Base-by-base conservation (phyloP, 768 basidiomycete genomes). In the Brasilioporus rufonigricans region DNA sequence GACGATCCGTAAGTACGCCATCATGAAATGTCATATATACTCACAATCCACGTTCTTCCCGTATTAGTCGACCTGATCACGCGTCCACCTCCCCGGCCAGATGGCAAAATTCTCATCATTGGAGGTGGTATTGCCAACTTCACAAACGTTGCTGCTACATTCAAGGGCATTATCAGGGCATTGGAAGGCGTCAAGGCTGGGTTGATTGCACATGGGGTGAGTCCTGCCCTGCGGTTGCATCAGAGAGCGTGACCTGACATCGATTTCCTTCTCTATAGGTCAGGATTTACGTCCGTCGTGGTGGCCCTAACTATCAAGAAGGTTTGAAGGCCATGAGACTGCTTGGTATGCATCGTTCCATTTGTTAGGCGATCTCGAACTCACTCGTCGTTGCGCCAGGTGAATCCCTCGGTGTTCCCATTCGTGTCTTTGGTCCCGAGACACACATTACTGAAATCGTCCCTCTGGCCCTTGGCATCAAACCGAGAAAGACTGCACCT, bases 71-170 rank as follows among this genome's bases (percentile, higher is more conserved):
- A 98, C 72, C 77, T 99, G 57, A 92, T 98, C 73, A 98, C 92
- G 41, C 93, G 96, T 55, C 94, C 95, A 44, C 75, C 80, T 23
- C 86, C 90, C 46, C 80, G 84, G 63, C 78, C 87, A 49, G 77
- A 97, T 48, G 97, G 97, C 79, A 99, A 99, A 77, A 85, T 98
- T 71, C 89, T 98, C 74, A 97, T 99, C 82, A 97, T 99, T 61
- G 97, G 96, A 74, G 97, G 97, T 75, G 96, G 96, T 77, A 97
- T 97, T 59, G 97, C 97, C 78, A 99, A 99, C 85, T 99, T 99
- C 78, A 98, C 94, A 71, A 98, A 99, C 71, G 95, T 98, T 62
- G 97, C 95, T 32, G 89, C 96, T 11, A 98, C 96, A 56, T 99
- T 99, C 89, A 98, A 98, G 81, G 96, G 96, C 38, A 99, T 98